Evolutionary conservation across 768 basidiomycete genomes (phyloP).

Genomic region (Tylopilus intermedius): DNA sequence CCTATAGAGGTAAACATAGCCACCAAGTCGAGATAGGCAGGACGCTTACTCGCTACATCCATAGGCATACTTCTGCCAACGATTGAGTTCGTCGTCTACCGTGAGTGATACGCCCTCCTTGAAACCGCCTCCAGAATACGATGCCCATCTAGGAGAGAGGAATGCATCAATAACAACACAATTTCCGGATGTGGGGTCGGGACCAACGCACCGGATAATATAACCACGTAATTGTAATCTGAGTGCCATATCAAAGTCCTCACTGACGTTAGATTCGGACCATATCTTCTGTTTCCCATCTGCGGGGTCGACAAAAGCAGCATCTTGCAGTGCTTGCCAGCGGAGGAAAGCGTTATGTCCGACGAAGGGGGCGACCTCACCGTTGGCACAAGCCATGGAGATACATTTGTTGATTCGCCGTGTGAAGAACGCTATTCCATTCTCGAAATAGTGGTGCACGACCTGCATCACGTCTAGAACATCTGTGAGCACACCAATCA

Average conservation of each 20-base stretch:
- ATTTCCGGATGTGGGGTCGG: neutral
- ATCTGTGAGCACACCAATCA: slow-evolving; percentile 3
- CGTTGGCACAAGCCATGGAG: slow-evolving; percentile 74
- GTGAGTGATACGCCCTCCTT: slow-evolving; percentile 91
- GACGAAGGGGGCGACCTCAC: slow-evolving; percentile 74
- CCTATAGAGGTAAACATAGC: slow-evolving; percentile 35
- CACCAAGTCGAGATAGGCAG: slow-evolving; percentile 7
- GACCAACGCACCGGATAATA: slow-evolving; percentile 48
- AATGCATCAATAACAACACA: neutral
- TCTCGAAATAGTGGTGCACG: slow-evolving; percentile 85
- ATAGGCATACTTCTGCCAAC: slow-evolving; percentile 89
- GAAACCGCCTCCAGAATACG: slow-evolving; percentile 80
- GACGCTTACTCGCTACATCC: slow-evolving; percentile 51
- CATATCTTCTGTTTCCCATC: slow-evolving; percentile 64
- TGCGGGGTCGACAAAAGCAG: slow-evolving; percentile 57
- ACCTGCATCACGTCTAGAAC: slow-evolving; percentile 83
- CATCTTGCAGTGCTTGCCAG: slow-evolving; percentile 87
- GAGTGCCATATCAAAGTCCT: slow-evolving; percentile 68
- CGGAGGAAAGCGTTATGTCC: slow-evolving; percentile 88
- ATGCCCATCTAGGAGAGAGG: slow-evolving; percentile 52
- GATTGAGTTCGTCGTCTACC: slow-evolving; percentile 83
- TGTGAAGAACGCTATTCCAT: slow-evolving; percentile 85
- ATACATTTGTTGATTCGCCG: slow-evolving; percentile 81
- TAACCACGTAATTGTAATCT: slow-evolving; percentile 60
- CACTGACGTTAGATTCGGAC: slow-evolving; percentile 63